Conservation (phyloP, 305 asterid species). For the Plantago coronopus region DNA sequence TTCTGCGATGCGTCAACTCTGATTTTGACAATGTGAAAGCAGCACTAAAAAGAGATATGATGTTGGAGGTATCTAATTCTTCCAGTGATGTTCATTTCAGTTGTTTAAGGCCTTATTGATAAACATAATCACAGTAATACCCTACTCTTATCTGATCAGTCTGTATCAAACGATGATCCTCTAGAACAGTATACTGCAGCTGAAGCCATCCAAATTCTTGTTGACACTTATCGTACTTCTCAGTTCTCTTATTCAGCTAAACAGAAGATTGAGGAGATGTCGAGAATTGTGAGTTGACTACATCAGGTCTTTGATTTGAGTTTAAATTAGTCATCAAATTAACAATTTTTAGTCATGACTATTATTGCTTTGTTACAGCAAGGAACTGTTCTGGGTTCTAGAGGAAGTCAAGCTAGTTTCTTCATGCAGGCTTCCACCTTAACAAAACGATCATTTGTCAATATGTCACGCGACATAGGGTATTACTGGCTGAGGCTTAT, state of each 20-base stretch:
- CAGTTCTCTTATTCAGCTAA: slow-evolving; percentile 50
- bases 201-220: slow-evolving; percentile 69
- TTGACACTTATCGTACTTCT: slow-evolving; percentile 60
- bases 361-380: too few species aligned
- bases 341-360: too few species aligned
- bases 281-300: slow-evolving; percentile 66
- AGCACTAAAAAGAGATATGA: slow-evolving; percentile 94
- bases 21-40: slow-evolving; percentile 98
- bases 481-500: slow-evolving; percentile 97
- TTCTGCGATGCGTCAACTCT: slow-evolving; percentile 79
- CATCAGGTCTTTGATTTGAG: too few species aligned
- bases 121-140: too few species aligned
- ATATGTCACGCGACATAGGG: slow-evolving; percentile 98
- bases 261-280: slow-evolving; percentile 81
- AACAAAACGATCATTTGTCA: slow-evolving; percentile 81
- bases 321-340: too few species aligned
- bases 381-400: slow-evolving; percentile 91
- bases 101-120: too few species aligned
- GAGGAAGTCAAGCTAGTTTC: slow-evolving; percentile 98
- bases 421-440: slow-evolving; percentile 82
- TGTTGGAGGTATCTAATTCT: slow-evolving; percentile 51
- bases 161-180: slow-evolving; percentile 82
- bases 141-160: too few species aligned
- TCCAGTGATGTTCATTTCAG: not conserved
- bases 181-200: slow-evolving; percentile 74